Evolutionary conservation across 306 rosid species (phyloP).

Genomic region (Prunus persica): Prunus_persica_NCBIv2 NC_034015.1:16973501-16974000

Average conservation of each 20-base stretch:
- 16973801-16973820: conserved; percentile 77
- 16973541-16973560: background rate
- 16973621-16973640: background rate
- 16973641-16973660: background rate
- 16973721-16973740: background rate
- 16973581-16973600: background rate
- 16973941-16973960: background rate
- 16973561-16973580: background rate
- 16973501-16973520: background rate
- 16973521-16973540: background rate
- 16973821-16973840: conserved; percentile 86
- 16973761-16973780: conserved; percentile 92
- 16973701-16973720: background rate
- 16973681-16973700: too few relatives aligned
- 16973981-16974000: background rate
- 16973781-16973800: conserved; percentile 85
- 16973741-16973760: conserved; percentile 62
- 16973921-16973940: background rate
- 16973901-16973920: background rate
- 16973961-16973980: background rate
- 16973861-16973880: background rate
- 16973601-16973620: background rate
- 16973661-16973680: too few relatives aligned
- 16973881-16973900: background rate
- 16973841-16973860: conserved; percentile 3